Percentiles rank a stretch among this genome's conserved stretches.
Evolutionary conservation across 495 filamentous ascomycete genomes (phyloP).

Genomic region (Chlorociboria aeruginascens): DNA sequence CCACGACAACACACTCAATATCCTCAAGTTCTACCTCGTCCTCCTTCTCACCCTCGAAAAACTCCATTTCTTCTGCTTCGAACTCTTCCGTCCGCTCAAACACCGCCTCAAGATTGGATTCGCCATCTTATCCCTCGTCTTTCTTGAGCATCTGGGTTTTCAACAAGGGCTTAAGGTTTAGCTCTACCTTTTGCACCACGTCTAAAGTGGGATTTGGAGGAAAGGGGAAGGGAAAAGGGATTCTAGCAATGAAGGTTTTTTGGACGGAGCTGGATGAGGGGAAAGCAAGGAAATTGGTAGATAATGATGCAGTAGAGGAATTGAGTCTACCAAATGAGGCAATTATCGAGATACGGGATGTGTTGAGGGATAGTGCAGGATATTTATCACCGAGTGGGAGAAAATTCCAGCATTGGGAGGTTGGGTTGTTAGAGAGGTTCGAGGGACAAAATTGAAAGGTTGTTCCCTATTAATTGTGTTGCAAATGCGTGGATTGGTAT

Average conservation of each 20-base stretch:
- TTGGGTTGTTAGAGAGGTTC: conserved; percentile 46
- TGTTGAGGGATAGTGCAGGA: conserved; percentile 35
- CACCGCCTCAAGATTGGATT: too few relatives aligned
- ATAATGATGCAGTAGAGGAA: conserved; percentile 49
- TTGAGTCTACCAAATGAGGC: conserved; percentile 42
- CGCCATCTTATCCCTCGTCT: too few relatives aligned
- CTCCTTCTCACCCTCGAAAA: not conserved
- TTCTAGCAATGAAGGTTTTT: conserved; percentile 16
- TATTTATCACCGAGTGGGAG: conserved; percentile 45
- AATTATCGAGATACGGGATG: conserved; percentile 29
- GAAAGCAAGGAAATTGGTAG: conserved; percentile 42
- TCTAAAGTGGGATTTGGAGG: not conserved
- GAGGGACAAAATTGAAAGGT: not conserved
- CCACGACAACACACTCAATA: not conserved
- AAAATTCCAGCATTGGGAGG: conserved; percentile 51
- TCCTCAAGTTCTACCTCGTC: not conserved
- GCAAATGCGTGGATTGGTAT: too few relatives aligned
- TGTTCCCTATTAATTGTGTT: too few relatives aligned
- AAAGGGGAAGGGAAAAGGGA: not conserved
- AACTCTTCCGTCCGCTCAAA: too few relatives aligned
- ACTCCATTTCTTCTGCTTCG: not conserved
- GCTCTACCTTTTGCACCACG: too few relatives aligned
- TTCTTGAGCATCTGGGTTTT: too few relatives aligned
- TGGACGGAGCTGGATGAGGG: conserved; percentile 18
- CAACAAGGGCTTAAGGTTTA: too few relatives aligned